Evolutionary conservation across 2,329 filamentous ascomycete species (phyloP), one percentile per base, ranked within the genome.

Genomic region (Shiraia bambusicola): DNA sequence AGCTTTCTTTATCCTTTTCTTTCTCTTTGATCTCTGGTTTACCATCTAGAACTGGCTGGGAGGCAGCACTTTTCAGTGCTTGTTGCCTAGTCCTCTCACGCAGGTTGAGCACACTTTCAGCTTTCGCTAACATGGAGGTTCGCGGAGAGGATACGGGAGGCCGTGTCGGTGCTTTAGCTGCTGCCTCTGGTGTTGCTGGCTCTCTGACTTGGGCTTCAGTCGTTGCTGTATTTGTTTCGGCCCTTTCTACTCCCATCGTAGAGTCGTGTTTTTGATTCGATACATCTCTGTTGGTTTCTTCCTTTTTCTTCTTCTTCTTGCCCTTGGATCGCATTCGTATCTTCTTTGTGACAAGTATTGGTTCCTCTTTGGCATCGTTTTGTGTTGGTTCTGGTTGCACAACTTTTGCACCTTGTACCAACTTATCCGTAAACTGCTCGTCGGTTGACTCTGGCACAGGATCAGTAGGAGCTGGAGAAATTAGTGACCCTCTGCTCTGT

Each of bases 241-340:
- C 39, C 28, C 45, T 40, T 11, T 12, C 28, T 34, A 36, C 13
- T 5, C 10, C 43, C 26, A 41, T 27, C 11, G 19, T 22, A 8
- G 19, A 5, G 19, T 40, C 43, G n/a, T 12, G 14, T 16, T 43
- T 45, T 13, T 42, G 50, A 31, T 48, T 48, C 11, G 54, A 40
- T 14, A 43, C 47, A 7, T 44, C 38, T 27, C 42, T 48, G 2
- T 49, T 13, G 17, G 37, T 50, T 26, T 62, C 55, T n/a, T 43
- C 49, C 35, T 44, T 42, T 33, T 47, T 52, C 41, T 53, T 65
- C 28, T 56, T 55, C 37, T 46, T 61, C 32, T 57, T 48, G 13
- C 49, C 45, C n/a, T 59, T 58, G 12, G 59, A 50, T 25, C 66
- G 51, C 64, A 69, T 67, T 8, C 65, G 57, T 28, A 68, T 62